phyloP scores from a whole-genome alignment of 2,329 filamentous ascomycete genomes.

The Chaetomium strumarium region DNA sequence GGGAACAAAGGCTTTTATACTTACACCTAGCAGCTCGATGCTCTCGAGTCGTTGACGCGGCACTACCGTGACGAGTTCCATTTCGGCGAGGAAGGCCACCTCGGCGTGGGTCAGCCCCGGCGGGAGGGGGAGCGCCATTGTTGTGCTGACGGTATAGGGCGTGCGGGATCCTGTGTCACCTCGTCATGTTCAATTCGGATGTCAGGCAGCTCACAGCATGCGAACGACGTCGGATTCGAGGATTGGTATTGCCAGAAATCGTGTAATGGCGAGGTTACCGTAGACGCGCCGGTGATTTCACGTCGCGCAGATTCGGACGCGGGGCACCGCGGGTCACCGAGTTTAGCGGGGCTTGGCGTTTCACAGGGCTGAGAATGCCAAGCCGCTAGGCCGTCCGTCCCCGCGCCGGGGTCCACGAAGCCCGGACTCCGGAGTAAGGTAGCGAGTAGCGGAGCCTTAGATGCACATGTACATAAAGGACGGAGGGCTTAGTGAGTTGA shows the following conservation, averaged over 20 bases:
- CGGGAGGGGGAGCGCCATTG: conserved; percentile 47
- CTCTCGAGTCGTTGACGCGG: conserved; percentile 85
- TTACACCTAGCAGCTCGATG: conserved; percentile 77
- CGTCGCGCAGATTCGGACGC: not conserved
- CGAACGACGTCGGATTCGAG: not conserved
- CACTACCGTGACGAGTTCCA: conserved; percentile 90
- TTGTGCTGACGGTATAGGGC: conserved; percentile 2
- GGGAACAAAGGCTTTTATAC: conserved; percentile 1
- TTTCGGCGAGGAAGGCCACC: conserved; percentile 91
- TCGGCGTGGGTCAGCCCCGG: conserved; percentile 70
- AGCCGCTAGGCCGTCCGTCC: not conserved
- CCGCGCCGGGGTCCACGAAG: too few relatives aligned
- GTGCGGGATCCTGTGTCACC: conserved; percentile 12
- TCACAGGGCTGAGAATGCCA: conserved; percentile 10
- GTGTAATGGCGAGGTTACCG: not conserved
- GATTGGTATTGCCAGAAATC: not conserved
- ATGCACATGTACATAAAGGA: too few relatives aligned
- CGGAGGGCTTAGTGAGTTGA: too few relatives aligned
- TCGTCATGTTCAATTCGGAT: conserved; percentile 14
- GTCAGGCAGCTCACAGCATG: not conserved
- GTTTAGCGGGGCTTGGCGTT: conserved; percentile 1
- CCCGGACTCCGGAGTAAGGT: too few relatives aligned
- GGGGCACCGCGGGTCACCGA: conserved; percentile 5
- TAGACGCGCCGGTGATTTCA: not conserved
- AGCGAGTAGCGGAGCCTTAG: too few relatives aligned